Evolutionary conservation across 2,329 filamentous ascomycete genomes (phyloP).

Genomic region (Aspergillus sp.): DNA sequence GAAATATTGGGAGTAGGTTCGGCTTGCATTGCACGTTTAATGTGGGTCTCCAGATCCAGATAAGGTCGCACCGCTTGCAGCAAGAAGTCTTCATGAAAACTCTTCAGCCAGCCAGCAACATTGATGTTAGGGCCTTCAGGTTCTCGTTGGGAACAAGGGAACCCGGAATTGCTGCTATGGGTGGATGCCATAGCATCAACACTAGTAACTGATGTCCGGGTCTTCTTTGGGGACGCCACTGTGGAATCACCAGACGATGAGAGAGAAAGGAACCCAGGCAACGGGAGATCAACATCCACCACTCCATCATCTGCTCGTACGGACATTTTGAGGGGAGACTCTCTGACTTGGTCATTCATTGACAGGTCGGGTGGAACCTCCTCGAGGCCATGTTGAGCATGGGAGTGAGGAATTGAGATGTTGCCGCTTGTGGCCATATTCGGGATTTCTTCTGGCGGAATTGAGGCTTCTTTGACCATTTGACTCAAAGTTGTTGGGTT

Average conservation of each 20-base stretch:
- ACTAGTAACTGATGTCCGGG: slow-evolving; percentile 47
- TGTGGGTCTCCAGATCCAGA: slow-evolving; percentile 47
- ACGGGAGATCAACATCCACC: slow-evolving; percentile 56
- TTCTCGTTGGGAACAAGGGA: slow-evolving; percentile 25
- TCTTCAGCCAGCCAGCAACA: slow-evolving; percentile 54
- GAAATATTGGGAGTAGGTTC: slow-evolving; percentile 44
- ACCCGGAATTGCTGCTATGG: slow-evolving; percentile 36
- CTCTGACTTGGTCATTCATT: slow-evolving; percentile 28
- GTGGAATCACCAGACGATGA: slow-evolving; percentile 42
- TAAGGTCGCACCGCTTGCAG: slow-evolving; percentile 57
- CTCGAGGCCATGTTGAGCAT: slow-evolving; percentile 12
- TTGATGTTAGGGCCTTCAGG: slow-evolving; percentile 47
- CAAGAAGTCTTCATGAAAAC: slow-evolving; percentile 56
- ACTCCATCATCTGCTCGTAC: slow-evolving; percentile 56
- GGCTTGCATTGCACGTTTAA: slow-evolving; percentile 53
- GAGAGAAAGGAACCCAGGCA: slow-evolving; percentile 48
- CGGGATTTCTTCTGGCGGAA: slow-evolving; percentile 12
- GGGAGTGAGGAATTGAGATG: slow-evolving; percentile 29
- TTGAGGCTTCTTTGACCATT: slow-evolving; percentile 29
- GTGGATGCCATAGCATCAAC: slow-evolving; percentile 46
- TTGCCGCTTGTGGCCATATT: slow-evolving; percentile 25
- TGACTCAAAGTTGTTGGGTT: slow-evolving; percentile 24
- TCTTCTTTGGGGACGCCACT: slow-evolving; percentile 39
- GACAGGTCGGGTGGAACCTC: slow-evolving; percentile 24
- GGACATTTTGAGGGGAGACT: slow-evolving; percentile 48